A percentile compares a stretch with the other conserved stretches of the same genome.
Conservation (phyloP, 257 asterid genomes). For the Plantago ovata region DNA sequence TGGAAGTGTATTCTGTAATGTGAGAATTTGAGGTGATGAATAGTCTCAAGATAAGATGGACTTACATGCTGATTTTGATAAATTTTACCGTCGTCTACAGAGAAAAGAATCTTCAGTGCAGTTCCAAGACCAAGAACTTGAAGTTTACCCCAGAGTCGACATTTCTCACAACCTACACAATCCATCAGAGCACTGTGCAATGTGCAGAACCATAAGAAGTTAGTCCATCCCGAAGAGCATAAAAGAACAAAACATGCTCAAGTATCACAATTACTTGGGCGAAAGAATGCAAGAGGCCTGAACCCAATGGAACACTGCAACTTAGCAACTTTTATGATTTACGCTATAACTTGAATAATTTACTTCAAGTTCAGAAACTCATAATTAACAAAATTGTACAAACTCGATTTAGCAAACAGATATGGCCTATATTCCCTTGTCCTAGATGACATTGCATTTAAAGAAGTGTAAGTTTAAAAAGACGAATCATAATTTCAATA, state of each 20-base stretch:
- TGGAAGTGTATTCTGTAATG: background rate
- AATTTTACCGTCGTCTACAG: constrained; percentile 60
- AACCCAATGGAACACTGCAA: background rate
- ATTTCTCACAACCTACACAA: constrained; percentile 95
- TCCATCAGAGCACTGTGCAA: constrained; percentile 79
- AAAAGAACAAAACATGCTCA: background rate
- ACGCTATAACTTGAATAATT: background rate
- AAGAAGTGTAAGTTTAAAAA: too few relatives aligned
- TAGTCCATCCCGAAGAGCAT: constrained; percentile 4
- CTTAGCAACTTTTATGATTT: background rate
- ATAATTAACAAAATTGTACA: constrained; percentile 9
- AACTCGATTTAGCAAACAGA: too few relatives aligned
- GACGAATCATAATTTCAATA: too few relatives aligned
- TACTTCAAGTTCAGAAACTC: constrained; percentile 12
- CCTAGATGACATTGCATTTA: too few relatives aligned
- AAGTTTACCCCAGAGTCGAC: constrained; percentile 96
- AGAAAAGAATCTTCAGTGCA: constrained; percentile 84
- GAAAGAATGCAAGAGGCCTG: background rate
- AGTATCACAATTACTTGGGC: too few relatives aligned
- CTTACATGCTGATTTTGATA: constrained; percentile 58
- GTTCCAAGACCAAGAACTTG: constrained; percentile 98
- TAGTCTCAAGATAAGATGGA: constrained; percentile 15
- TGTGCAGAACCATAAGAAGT: constrained; percentile 19
- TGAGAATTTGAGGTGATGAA: background rate
- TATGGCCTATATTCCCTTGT: too few relatives aligned